Base-by-base conservation (phyloP, 768 basidiomycete genomes). In the Pholiota conissans region DNA sequence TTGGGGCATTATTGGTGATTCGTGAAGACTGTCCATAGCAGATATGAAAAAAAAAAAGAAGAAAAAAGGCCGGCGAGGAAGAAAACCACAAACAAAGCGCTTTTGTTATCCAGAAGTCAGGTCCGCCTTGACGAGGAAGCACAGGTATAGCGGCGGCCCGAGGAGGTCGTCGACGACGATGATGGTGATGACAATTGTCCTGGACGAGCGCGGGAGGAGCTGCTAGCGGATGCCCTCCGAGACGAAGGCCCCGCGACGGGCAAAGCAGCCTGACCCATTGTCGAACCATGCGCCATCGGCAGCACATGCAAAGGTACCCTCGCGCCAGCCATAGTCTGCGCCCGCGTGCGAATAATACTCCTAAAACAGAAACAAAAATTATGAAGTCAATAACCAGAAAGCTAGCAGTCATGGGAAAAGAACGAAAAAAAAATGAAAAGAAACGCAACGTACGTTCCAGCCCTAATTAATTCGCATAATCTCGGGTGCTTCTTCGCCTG, bases 401-500 rank as follows among this genome's bases (percentile, higher is more conserved):
- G 5, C 34, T 37, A 47, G 48, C 20, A n/a, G 11, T 10, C 27
- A 40, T 34, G 20, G 42, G n/a, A 28, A 39, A 13, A 50, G 29
- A 48, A 14, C 35, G 18, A 40, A 35, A 57, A 56, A 42, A 60
- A 59, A 59, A 30, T 27, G 24, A 55, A 22, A 20, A 50, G 49
- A 61, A 22, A 48, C 28, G 54, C 49, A 57, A 74, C 78, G 61
- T 71, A 78, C 62, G 84, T 83, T 64, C 86, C 86, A 46, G 73
- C 72, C 48, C 73, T 74, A 54, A 87, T 80, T 51, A 87, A 74
- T 59, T 83, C 84, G 42, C 69, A 74, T 51, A 88, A 70, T 37
- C 82, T 70, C 16, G 74, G 51, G 49, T 86, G 79, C 60, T 78
- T 78, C 69, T 71, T 78, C 0, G 85, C 83, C 65, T 83, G 80